Base-by-base conservation (phyloP, 1,284 basidiomycete genomes). In the Microbotryum intermedium region DNA sequence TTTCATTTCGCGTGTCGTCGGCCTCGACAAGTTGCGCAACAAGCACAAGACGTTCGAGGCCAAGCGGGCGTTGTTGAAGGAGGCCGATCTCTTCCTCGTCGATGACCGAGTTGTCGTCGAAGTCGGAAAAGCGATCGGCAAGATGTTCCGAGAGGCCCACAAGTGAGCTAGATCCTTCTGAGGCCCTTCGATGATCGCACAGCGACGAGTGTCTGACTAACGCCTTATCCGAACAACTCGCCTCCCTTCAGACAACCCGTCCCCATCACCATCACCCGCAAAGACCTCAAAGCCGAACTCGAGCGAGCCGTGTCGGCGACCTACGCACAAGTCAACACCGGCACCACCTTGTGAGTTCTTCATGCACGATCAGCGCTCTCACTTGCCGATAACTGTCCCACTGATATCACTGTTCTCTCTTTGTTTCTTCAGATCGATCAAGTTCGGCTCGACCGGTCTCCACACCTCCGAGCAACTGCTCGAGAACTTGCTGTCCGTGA, bases 1-100 rank as follows among this genome's bases (percentile, higher is more conserved):
- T 67, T 94, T 94, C 67, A 84, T 98, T 71, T 84, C 83, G 45
- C 81, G 93, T 28, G 91, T 98, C n/a, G 90, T 98, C 43, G 93
- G 91, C 23, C 79, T 97, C 55, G 80, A 81, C 63, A 93, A 93
- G 75, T 79, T 93, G 63, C 89, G 87, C 78, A 90, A 88, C 42
- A 94, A 94, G 77, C 93, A 90, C 79, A 90, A 88, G 77, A 83
- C 90, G 16, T 97, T 83, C 72, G 94, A 97, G 74, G 90, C 92
- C 2, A 80, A 92, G 49, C 78, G 93, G 50, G 79, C 87, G 73
- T 76, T 98, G 42, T 77, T 94, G 69, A 86, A 87, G 72, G 90
- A 94, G 73, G 88, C 95, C 70, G 91, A 86, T 7, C 72, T 97
- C 64, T 98, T 97, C 77, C 79, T 98, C 42, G 91, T 90, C 23